Evolutionary conservation across 2,329 filamentous ascomycete genomes (phyloP).

Genomic region (Talaromyces albobiverticillius): DNA sequence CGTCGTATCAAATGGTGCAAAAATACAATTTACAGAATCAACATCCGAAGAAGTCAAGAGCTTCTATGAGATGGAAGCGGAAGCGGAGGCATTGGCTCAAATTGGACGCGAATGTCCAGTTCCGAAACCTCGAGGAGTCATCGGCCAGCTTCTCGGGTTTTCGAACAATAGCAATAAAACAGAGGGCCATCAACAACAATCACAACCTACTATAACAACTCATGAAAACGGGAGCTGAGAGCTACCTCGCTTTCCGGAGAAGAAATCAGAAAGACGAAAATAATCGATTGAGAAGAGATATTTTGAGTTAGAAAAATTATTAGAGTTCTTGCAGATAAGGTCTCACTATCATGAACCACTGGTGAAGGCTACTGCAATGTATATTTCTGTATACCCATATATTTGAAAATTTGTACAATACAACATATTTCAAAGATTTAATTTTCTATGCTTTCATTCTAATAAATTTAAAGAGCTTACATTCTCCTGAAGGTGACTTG

Average conservation of each 20-base stretch:
- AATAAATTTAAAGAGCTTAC: neutral
- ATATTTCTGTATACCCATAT: constrained; percentile 7
- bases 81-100: constrained; percentile 39
- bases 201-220: constrained; percentile 15
- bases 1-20: constrained; percentile 1
- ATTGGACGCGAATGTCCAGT: constrained; percentile 78
- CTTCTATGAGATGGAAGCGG: constrained; percentile 41
- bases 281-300: neutral
- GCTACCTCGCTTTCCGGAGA: neutral
- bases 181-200: constrained; percentile 12
- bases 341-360: neutral
- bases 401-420: constrained; percentile 8
- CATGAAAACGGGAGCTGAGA: constrained; percentile 15
- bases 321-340: neutral
- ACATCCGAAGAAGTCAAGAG: constrained; percentile 43
- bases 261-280: neutral
- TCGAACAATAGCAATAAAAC: constrained; percentile 34
- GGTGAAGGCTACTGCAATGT: neutral
- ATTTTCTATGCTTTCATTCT: too few relatives aligned
- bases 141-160: constrained; percentile 75
- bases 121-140: constrained; percentile 78
- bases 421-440: neutral
- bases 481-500: too few relatives aligned
- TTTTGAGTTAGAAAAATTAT: neutral
- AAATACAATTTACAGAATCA: constrained; percentile 22